Percentiles rank a stretch among this genome's conserved stretches.
Conservation (phyloP, 176 grass and related monocot species). For the Musa beccarii region DNA sequence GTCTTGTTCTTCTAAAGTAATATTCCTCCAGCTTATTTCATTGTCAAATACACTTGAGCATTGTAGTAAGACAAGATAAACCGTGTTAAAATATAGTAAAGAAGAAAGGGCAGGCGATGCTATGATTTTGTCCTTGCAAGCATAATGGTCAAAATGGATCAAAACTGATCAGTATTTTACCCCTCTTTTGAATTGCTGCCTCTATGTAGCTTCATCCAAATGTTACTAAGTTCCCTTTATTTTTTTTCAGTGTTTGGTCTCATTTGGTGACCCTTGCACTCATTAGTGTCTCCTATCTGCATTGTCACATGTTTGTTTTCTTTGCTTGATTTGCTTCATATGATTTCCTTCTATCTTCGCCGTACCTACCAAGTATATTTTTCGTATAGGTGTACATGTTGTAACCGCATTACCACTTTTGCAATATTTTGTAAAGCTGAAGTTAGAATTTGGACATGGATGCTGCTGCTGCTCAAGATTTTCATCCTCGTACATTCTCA, state of each 20-base stretch:
- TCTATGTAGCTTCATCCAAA: too few species aligned
- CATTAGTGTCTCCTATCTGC: too few species aligned
- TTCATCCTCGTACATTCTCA: conserved; percentile 53
- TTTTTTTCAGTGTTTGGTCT: too few species aligned
- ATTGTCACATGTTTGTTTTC: too few species aligned
- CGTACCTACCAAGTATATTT: neutral
- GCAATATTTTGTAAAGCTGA: neutral
- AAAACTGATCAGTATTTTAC: neutral
- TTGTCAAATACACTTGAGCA: too few species aligned
- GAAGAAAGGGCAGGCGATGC: neutral
- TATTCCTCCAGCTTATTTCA: too few species aligned
- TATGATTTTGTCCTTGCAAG: neutral
- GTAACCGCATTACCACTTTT: neutral
- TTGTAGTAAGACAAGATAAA: neutral
- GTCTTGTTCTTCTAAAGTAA: too few species aligned
- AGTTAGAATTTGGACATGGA: neutral
- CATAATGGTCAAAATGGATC: neutral
- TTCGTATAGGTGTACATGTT: neutral
- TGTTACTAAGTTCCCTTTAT: too few species aligned
- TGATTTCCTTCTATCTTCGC: neutral
- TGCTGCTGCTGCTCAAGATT: conserved; percentile 8
- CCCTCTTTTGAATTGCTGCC: too few species aligned
- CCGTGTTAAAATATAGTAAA: neutral
- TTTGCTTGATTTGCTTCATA: too few species aligned
- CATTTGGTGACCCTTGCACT: too few species aligned